Evolutionary conservation across 208 protist genomes (phyloP).

Genomic region (Vickermania spadyakhi): DNA sequence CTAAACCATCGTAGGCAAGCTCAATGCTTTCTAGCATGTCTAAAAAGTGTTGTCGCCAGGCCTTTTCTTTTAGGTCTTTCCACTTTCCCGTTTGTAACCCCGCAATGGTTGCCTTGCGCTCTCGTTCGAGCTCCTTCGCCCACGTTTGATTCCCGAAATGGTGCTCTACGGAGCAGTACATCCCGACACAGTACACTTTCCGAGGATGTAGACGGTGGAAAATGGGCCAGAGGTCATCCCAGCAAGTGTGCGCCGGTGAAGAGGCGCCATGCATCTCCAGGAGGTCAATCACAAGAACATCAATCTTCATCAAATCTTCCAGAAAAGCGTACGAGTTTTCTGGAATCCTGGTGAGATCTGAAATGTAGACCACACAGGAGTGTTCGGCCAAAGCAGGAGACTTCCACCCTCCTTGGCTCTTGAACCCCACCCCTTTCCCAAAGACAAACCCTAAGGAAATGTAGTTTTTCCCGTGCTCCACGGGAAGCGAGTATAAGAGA

Average conservation of each 20-base stretch:
- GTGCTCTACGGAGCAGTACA: conserved; percentile 81
- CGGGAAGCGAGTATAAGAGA: conserved; percentile 57
- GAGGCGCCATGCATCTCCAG: conserved; percentile 34
- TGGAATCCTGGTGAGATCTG: conserved; percentile 56
- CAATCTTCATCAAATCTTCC: conserved; percentile 64
- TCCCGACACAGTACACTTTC: conserved; percentile 58
- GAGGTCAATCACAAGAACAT: conserved; percentile 71
- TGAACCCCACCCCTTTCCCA: conserved; percentile 52
- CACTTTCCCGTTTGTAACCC: not conserved
- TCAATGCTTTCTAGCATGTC: conserved; percentile 31
- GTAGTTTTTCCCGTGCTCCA: conserved; percentile 69
- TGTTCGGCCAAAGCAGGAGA: not conserved
- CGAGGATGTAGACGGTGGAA: conserved; percentile 31
- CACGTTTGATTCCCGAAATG: conserved; percentile 26
- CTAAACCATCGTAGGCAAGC: conserved; percentile 59
- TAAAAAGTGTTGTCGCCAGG: conserved; percentile 7
- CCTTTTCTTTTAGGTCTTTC: not conserved
- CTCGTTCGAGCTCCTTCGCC: conserved; percentile 21
- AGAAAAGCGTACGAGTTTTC: conserved; percentile 47
- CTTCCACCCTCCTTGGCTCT: conserved; percentile 18
- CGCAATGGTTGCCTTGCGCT: conserved; percentile 12
- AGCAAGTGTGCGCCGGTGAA: conserved; percentile 61
- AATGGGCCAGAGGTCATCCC: conserved; percentile 54
- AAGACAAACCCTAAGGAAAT: conserved; percentile 80
- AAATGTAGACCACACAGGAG: conserved; percentile 78